Percentiles rank a stretch among this genome's conserved stretches.
phyloP scores from a whole-genome alignment of 2,329 filamentous ascomycete genomes.

The Fusarium musae region DNA sequence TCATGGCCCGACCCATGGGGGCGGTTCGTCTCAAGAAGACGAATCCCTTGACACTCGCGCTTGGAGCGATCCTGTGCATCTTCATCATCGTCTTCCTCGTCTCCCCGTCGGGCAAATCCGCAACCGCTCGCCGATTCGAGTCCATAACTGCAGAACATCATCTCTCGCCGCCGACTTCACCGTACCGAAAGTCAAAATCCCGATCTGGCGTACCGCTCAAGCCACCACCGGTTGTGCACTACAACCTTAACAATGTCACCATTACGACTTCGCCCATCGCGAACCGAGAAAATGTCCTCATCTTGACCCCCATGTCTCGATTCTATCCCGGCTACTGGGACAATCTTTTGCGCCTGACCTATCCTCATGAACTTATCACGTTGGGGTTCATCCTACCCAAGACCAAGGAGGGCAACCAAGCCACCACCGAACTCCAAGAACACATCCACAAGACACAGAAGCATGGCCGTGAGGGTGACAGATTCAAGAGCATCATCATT shows the following conservation, averaged over 20 bases:
- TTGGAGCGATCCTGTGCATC: slow-evolving; percentile 78
- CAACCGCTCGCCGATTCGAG: slow-evolving; percentile 57
- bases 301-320: slow-evolving; percentile 90
- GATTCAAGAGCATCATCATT: slow-evolving; percentile 94
- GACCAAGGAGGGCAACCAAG: slow-evolving; percentile 89
- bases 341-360: slow-evolving; percentile 83
- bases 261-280: slow-evolving; percentile 78
- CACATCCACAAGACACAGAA: slow-evolving; percentile 88
- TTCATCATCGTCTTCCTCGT: slow-evolving; percentile 75
- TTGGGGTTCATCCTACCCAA: slow-evolving; percentile 97
- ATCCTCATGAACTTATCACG: slow-evolving; percentile 94
- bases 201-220: slow-evolving; percentile 46
- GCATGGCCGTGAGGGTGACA: slow-evolving; percentile 76
- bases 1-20: slow-evolving; percentile 69
- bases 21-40: slow-evolving; percentile 80
- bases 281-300: slow-evolving; percentile 86
- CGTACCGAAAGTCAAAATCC: slow-evolving; percentile 55
- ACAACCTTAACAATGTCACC: slow-evolving; percentile 95
- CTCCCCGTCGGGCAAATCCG: slow-evolving; percentile 63
- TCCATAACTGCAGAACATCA: slow-evolving; percentile 59
- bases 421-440: slow-evolving; percentile 83
- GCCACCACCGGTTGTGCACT: slow-evolving; percentile 89
- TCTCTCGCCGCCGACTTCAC: slow-evolving; percentile 56
- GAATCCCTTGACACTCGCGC: slow-evolving; percentile 78
- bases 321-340: slow-evolving; percentile 98